phyloP scores from a whole-genome alignment of 1,139 yeast species.

The Hemisphaericaspora xylanilytica region DNA sequence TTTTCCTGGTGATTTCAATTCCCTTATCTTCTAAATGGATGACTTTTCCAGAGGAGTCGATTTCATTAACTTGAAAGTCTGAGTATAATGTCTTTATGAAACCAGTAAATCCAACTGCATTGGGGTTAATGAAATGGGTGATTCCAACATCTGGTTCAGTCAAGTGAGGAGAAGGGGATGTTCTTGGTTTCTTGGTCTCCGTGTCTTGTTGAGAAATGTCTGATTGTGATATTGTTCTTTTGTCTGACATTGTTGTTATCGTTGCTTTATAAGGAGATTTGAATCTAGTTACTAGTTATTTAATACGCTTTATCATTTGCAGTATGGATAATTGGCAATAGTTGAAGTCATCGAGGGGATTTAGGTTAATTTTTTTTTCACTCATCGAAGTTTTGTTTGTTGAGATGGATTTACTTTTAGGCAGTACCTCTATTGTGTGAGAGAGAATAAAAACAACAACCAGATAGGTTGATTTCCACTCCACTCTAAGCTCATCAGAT shows the following conservation, averaged over 20 bases:
- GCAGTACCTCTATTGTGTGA: too few relatives aligned
- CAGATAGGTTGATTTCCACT: too few relatives aligned
- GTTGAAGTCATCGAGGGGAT: too few relatives aligned
- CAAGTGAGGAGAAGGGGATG: slow-evolving; percentile 43
- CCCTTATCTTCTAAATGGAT: slow-evolving; percentile 78
- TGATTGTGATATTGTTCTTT: slow-evolving; percentile 1
- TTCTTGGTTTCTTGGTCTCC: slow-evolving; percentile 12
- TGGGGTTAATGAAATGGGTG: slow-evolving; percentile 58
- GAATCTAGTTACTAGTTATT: slow-evolving; percentile 1
- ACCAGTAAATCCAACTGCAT: slow-evolving; percentile 68
- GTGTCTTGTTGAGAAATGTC: background rate
- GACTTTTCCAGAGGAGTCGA: slow-evolving; percentile 64
- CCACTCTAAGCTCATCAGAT: too few relatives aligned
- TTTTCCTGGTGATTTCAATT: slow-evolving; percentile 44
- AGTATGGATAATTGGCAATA: background rate
- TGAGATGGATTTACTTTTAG: too few relatives aligned
- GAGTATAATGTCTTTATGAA: slow-evolving; percentile 83
- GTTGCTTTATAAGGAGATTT: background rate
- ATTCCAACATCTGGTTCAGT: slow-evolving; percentile 71
- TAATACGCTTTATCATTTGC: background rate
- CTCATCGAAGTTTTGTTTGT: too few relatives aligned
- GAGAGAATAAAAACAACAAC: too few relatives aligned
- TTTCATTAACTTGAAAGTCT: slow-evolving; percentile 93
- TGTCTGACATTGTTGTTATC: slow-evolving; percentile 8
- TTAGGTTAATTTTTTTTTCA: too few relatives aligned